Evolutionary conservation across 148 eudicot genomes (phyloP).

Genomic region (Amaranthus palmeri): DNA sequence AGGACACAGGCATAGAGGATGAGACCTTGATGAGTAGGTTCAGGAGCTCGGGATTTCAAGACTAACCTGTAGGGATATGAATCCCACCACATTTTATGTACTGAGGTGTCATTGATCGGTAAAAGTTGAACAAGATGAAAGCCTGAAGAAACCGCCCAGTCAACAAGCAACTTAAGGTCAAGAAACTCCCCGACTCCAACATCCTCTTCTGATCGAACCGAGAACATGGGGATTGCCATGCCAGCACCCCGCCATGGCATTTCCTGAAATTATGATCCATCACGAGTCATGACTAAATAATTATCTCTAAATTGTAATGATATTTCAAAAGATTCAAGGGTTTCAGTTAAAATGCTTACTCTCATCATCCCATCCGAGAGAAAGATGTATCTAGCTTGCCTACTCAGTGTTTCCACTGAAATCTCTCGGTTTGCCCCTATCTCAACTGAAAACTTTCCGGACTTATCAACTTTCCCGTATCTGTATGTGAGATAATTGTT

Average conservation of each 20-base stretch:
- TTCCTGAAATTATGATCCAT: slow-evolving; percentile 49
- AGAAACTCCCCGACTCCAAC: slow-evolving; percentile 96
- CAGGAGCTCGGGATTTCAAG: slow-evolving; percentile 1
- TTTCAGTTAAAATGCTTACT: slow-evolving; percentile 33
- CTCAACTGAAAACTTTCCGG: slow-evolving; percentile 57
- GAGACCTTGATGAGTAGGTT: slow-evolving; percentile 2
- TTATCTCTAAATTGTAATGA: background rate
- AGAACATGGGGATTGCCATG: slow-evolving; percentile 94
- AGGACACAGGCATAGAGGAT: background rate
- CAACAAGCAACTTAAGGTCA: slow-evolving; percentile 86
- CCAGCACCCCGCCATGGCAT: slow-evolving; percentile 99
- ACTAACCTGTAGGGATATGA: slow-evolving; percentile 92
- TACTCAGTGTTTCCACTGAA: slow-evolving; percentile 41
- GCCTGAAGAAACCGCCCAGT: slow-evolving; percentile 85
- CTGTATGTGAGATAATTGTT: slow-evolving; percentile 58
- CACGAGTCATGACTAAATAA: background rate
- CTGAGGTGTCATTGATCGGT: slow-evolving; percentile 97
- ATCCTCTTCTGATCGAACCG: slow-evolving; percentile 81
- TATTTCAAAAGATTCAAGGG: background rate
- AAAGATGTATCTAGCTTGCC: slow-evolving; percentile 60
- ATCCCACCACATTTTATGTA: slow-evolving; percentile 97
- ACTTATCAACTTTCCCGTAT: slow-evolving; percentile 60
- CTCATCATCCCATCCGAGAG: slow-evolving; percentile 93
- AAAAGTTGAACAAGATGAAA: slow-evolving; percentile 95
- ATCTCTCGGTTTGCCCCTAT: slow-evolving; percentile 71